Conservation (phyloP, 495 filamentous ascomycete species). For the Choiromyces venosus region DNA sequence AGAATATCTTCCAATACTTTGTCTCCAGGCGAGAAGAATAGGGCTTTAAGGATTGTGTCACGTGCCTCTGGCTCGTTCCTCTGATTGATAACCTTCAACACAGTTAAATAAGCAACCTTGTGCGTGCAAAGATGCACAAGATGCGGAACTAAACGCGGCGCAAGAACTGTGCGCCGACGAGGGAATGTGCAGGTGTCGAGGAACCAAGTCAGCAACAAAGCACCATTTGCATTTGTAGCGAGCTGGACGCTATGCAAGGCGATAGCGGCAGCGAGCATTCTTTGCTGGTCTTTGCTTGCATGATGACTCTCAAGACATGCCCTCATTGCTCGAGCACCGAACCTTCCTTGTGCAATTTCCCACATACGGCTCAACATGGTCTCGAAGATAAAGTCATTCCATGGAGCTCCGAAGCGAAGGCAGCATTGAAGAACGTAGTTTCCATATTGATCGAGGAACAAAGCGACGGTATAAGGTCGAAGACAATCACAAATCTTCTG, state of each 20-base stretch:
- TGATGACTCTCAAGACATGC: conserved; percentile 96
- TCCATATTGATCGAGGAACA: conserved; percentile 96
- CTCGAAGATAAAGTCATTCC: conserved; percentile 96
- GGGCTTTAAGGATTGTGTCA: conserved; percentile 82
- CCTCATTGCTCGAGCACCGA: conserved; percentile 91
- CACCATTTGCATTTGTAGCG: conserved; percentile 93
- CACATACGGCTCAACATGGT: conserved; percentile 92
- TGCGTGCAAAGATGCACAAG: conserved; percentile 97
- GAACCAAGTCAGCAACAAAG: conserved; percentile 93
- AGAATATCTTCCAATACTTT: conserved; percentile 85
- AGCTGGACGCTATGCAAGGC: conserved; percentile 93
- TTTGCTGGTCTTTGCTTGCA: conserved; percentile 88
- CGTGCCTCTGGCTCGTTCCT: conserved; percentile 88
- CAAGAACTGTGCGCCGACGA: conserved; percentile 81
- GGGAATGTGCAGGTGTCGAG: conserved; percentile 97
- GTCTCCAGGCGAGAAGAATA: conserved; percentile 91
- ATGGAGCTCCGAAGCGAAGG: conserved; percentile 78
- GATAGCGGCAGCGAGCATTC: conserved; percentile 90
- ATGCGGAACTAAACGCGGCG: conserved; percentile 87
- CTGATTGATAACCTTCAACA: conserved; percentile 97
- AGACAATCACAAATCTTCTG: conserved; percentile 74
- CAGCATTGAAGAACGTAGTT: conserved; percentile 98
- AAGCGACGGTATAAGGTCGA: conserved; percentile 73
- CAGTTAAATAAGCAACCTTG: conserved; percentile 96
- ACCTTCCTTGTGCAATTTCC: conserved; percentile 88